phyloP scores from a whole-genome alignment of 768 basidiomycete genomes.

The Sutorius australiensis region DNA sequence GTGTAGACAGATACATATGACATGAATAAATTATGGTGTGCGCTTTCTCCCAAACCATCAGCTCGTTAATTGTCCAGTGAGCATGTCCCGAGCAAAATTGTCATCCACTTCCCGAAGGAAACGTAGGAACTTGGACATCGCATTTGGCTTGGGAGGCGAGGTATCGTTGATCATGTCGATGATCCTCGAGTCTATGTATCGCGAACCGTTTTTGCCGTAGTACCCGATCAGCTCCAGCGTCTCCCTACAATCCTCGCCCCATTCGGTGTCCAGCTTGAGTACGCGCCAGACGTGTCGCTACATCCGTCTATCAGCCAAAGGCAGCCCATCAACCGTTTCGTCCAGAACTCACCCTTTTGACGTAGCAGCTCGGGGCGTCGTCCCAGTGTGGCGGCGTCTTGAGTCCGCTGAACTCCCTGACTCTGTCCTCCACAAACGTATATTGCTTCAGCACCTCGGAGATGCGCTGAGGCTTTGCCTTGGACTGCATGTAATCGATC shows the following conservation, averaged over 20 bases:
- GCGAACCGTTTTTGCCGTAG: conserved; percentile 55
- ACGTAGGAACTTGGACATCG: conserved; percentile 45
- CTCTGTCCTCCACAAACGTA: conserved; percentile 46
- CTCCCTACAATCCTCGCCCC: conserved; percentile 47
- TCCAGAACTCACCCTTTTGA: conserved; percentile 42
- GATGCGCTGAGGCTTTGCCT: conserved; percentile 38
- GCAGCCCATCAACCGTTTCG: conserved; percentile 2
- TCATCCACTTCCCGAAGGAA: conserved; percentile 48
- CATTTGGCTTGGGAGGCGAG: conserved; percentile 40
- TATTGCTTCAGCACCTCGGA: conserved; percentile 48
- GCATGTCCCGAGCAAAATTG: conserved; percentile 30
- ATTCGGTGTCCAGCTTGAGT: conserved; percentile 41
- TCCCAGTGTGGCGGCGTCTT: conserved; percentile 41
- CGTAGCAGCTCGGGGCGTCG: conserved; percentile 31
- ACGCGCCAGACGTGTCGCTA: conserved; percentile 50
- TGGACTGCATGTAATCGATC: conserved; percentile 43
- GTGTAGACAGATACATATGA: conserved; percentile 1
- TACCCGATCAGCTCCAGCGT: conserved; percentile 46
- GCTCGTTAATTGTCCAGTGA: not conserved
- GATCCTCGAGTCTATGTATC: conserved; percentile 47
- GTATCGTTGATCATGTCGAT: conserved; percentile 48
- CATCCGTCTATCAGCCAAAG: not conserved
- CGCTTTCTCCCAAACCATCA: not conserved
- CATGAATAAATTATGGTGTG: not conserved
- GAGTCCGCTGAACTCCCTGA: conserved; percentile 44